Evolutionary conservation across 768 basidiomycete genomes (phyloP), one percentile per base, ranked within the genome.

Genomic region (Suillus cothurnatus): DNA sequence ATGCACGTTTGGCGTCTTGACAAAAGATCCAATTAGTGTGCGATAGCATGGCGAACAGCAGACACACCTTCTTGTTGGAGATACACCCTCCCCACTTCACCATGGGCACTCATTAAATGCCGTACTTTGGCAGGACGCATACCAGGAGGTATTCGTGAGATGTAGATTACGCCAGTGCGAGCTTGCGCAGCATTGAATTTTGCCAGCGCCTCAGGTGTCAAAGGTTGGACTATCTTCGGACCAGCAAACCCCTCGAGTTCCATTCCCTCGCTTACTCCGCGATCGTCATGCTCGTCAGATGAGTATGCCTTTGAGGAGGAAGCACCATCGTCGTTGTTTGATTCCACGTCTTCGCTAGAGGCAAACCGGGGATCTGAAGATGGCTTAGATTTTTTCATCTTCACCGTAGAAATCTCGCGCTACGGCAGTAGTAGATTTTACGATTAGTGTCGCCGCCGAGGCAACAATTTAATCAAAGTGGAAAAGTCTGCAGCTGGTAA

Each of bases 51-150:
- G 59, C 26, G 36, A 45, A 61, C 26, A 21, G 11, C 55, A 47
- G 32, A 36, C 62, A 6, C 62, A 92, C 94, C 94, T 86, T 97
- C 96, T 76, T 91, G 89, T 72, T 95, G 94, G 66, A 99, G 82
- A 81, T 95, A 99, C 17, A 99, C 93, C 61, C 94, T 84, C 2
- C 95, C 96, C 4, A 98, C 83, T 66, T 95, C 94, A 4, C 97
- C 97, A 72, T 95, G 91, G 43, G 85, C 85, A 67, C 87, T 88
- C 89, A 99, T 91, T 49, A 99, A 82, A 78, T 99, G 94, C 64
- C 95, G 89, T 43, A 99, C 93, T 78, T 99, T 98, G 12, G 92
- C 85, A 34, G 97, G 97, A 26, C 91, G 93, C 97, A 99, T 99
- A 2, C 95, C 97, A 17, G 97, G 97, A 3, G 97, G 97, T 71